Conservation (phyloP, 805 yeast genomes). For the Saccharomycopsis amapae region DNA sequence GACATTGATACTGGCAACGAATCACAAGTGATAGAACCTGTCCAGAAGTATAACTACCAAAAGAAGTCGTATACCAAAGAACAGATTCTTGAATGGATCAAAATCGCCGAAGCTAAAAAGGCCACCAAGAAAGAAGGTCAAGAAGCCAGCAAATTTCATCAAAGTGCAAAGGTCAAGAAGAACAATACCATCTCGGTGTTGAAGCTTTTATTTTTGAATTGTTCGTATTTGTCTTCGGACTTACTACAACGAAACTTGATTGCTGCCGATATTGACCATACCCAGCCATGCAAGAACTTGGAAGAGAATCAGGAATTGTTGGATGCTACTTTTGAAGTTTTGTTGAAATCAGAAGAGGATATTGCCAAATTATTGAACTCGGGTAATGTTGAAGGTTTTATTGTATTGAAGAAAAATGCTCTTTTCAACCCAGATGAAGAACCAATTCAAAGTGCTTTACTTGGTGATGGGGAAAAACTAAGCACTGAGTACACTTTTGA, state of each 20-base stretch:
- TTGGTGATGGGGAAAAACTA: conserved; percentile 30
- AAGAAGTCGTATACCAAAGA: background rate
- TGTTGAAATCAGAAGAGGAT: conserved; percentile 41
- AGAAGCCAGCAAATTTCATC: conserved; percentile 15
- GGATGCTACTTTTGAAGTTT: conserved; percentile 32
- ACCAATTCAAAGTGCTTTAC: conserved; percentile 12
- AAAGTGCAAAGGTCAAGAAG: conserved; percentile 16
- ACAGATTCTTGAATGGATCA: background rate
- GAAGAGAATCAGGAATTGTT: conserved; percentile 28
- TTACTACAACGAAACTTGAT: conserved; percentile 55
- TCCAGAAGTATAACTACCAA: background rate
- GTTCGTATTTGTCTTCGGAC: conserved; percentile 73
- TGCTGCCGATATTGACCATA: conserved; percentile 41
- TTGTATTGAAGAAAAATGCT: conserved; percentile 55
- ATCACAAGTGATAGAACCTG: background rate
- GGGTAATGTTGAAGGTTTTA: conserved; percentile 46
- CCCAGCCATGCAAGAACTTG: conserved; percentile 30
- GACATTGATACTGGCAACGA: background rate
- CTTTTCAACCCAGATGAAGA: conserved; percentile 36
- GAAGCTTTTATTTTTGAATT: conserved; percentile 58
- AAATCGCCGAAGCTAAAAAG: conserved; percentile 23
- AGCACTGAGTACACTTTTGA: conserved; percentile 43
- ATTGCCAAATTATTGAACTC: conserved; percentile 33
- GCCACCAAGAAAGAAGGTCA: conserved; percentile 22
- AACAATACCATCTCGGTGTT: conserved; percentile 52